Evolutionary conservation across 2,329 filamentous ascomycete genomes (phyloP).

Genomic region (Geosmithia morbida): DNA sequence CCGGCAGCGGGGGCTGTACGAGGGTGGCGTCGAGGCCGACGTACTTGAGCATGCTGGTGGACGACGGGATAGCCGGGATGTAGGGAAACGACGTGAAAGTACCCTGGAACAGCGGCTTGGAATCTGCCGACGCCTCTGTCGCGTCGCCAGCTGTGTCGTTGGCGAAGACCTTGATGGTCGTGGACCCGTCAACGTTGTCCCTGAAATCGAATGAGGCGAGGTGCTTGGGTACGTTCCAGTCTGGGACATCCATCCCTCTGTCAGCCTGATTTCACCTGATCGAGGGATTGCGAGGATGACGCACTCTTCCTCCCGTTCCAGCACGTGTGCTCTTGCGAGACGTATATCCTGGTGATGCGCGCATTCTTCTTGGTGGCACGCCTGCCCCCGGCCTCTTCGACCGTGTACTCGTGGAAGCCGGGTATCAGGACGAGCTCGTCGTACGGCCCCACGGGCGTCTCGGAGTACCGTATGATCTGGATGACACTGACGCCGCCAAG

Average conservation of each 20-base stretch:
- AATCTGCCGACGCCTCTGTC: constrained; percentile 11
- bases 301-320: constrained; percentile 37
- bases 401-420: constrained; percentile 23
- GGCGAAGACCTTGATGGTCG: constrained; percentile 22
- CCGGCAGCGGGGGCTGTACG: constrained; percentile 33
- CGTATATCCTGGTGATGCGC: constrained; percentile 38
- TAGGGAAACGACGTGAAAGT: constrained; percentile 14
- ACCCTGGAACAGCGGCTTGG: constrained; percentile 22
- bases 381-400: constrained; percentile 1
- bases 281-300: constrained; percentile 4
- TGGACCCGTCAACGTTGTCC: constrained; percentile 14
- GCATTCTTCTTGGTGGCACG: constrained; percentile 16
- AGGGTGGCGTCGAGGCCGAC: constrained; percentile 16
- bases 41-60: constrained; percentile 1
- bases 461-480: constrained; percentile 34
- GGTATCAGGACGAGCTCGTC: constrained; percentile 36
- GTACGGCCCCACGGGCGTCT: constrained; percentile 36
- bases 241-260: constrained; percentile 11
- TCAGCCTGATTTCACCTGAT: neutral
- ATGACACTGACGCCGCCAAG: constrained; percentile 31
- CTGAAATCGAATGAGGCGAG: constrained; percentile 31
- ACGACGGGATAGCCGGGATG: constrained; percentile 2
- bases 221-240: constrained; percentile 43
- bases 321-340: constrained; percentile 34
- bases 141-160: constrained; percentile 14